phyloP scores from a whole-genome alignment of 495 filamentous ascomycete genomes.

The Podospora conica region DNA sequence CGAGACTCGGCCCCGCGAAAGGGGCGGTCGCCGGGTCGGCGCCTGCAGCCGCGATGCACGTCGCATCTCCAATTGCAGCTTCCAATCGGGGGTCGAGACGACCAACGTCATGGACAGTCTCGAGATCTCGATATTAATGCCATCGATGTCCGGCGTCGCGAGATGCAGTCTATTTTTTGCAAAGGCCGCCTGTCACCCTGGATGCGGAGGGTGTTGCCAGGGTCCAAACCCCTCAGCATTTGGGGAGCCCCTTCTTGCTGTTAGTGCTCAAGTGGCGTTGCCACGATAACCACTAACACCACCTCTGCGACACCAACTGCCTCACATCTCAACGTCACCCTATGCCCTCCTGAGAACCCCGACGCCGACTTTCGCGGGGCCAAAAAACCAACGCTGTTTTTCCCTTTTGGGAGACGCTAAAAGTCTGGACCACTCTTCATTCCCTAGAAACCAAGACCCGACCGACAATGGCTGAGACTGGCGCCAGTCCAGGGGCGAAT shows the following conservation, averaged over 20 bases:
- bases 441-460: background rate
- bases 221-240: background rate
- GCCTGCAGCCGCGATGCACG: background rate
- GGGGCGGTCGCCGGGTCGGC: background rate
- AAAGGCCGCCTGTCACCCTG: background rate
- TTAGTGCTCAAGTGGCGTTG: conserved; percentile 6
- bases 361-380: background rate
- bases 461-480: background rate
- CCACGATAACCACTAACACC: conserved; percentile 9
- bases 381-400: background rate
- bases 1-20: background rate
- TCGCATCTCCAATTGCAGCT: background rate
- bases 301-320: conserved; percentile 16
- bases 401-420: background rate
- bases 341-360: background rate
- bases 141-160: background rate
- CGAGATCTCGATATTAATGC: background rate
- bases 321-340: conserved; percentile 1
- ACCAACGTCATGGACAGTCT: background rate
- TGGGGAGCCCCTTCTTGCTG: conserved; percentile 1
- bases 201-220: background rate
- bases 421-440: background rate
- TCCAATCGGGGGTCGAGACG: background rate
- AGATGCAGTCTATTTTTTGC: background rate
- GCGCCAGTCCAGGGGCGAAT: background rate